Base-by-base conservation (phyloP, 352 stramenopile genomes). In the Globisporangium irregulare region DNA sequence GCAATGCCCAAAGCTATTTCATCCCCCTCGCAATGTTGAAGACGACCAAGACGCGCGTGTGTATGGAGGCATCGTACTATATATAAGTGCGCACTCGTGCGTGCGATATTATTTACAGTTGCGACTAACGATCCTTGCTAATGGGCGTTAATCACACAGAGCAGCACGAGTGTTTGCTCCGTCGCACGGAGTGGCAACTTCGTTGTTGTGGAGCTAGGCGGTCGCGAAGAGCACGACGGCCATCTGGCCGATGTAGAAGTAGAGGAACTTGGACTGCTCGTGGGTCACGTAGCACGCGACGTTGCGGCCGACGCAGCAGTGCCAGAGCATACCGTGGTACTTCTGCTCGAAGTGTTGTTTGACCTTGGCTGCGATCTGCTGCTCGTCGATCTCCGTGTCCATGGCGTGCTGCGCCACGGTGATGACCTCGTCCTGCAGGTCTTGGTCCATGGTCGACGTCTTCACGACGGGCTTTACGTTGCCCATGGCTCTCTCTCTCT, bases 221-320 rank as follows among this genome's bases (percentile, higher is more conserved):
- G 86, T 96, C 24, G 87, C 89, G 58, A 98, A 98, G 25, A 98
- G 81, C 62, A 97, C 96, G 57, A 98, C 81, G 29, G 92, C 94
- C 77, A 96, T 96, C 73, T 98, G 94, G 22, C 94, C 94, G 55
- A 98, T 92, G 87, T 98, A 98, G 69, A 98, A 98, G 81, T 98
- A 98, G 62, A 98, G 91, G 69, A 98, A 98, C 75, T 97, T 98
- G 67, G 81, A 92, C 72, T 97, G 89, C 70, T 98, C 92, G 71
- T 98, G 93, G 2, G 94, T 98, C 15, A 98, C 94, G 71, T 94
- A 98, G 73, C 89, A 97, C 43, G 94, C 94, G 34, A 98, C 94
- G 73, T 98, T 98, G 70, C 94, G 79, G 2, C 94, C 94, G 51
- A 98, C 92, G 69, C 97, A 97, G 80, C 94, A 98, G 78, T 98